These are phyloP conservation scores for Blepharisma japonicum DNA, from an alignment of 73 alveolate species.

Conservation along the genomic window DNA sequence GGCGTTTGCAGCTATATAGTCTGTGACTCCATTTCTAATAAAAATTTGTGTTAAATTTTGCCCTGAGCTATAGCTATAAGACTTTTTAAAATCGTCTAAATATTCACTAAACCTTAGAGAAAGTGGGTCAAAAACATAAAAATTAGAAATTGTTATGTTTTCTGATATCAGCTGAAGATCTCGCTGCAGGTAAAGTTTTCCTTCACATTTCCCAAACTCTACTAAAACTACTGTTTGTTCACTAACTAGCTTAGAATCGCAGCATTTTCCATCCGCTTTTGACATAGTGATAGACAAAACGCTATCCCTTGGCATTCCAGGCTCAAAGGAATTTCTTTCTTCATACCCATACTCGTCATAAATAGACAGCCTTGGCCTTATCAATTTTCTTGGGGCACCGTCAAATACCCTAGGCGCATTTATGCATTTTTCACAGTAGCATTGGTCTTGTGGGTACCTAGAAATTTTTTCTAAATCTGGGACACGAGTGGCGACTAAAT, in stretches of 20 bases:
- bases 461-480: neutral
- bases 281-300: neutral
- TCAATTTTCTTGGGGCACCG: no score
- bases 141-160: neutral
- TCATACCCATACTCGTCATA: no score
- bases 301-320: neutral
- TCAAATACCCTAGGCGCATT: no score
- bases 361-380: no score
- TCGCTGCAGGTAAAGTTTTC: neutral
- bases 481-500: neutral
- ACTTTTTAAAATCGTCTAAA: neutral
- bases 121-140: constrained; percentile 10
- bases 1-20: neutral
- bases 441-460: no score
- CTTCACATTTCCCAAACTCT: neutral
- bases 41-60: neutral
- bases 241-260: neutral
- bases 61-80: neutral
- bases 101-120: neutral
- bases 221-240: neutral
- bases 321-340: no score
- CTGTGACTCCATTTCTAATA: neutral
- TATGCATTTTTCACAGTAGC: no score
- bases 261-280: neutral
- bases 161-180: neutral